phyloP scores from a whole-genome alignment of 2,329 filamentous ascomycete genomes.

The Mollisia scopiformis region DNA sequence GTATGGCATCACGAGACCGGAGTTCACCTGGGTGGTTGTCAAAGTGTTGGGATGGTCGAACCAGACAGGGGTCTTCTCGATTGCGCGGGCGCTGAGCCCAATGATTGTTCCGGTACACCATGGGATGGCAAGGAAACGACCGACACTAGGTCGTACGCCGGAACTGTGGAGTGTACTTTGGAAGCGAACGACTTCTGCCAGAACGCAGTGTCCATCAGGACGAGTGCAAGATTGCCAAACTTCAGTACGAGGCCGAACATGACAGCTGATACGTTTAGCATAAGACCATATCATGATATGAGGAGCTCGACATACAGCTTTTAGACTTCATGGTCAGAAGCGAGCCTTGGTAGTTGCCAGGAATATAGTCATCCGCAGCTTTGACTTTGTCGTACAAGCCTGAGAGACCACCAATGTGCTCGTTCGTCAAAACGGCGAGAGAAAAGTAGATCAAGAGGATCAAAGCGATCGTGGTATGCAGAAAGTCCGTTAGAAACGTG shows the following conservation, averaged over 20 bases:
- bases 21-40: conserved; percentile 25
- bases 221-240: conserved; percentile 42
- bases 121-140: conserved; percentile 51
- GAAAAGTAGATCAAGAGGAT: conserved; percentile 53
- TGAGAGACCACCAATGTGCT: conserved; percentile 44
- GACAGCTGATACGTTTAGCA: conserved; percentile 31
- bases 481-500: conserved; percentile 24
- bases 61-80: conserved; percentile 45
- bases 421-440: conserved; percentile 45
- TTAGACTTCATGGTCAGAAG: conserved; percentile 52
- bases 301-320: conserved; percentile 13
- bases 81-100: conserved; percentile 47
- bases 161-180: conserved; percentile 49
- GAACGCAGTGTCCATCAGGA: conserved; percentile 54
- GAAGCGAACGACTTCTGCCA: conserved; percentile 56
- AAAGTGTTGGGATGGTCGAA: conserved; percentile 40
- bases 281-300: too few relatives aligned
- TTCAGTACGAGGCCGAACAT: conserved; percentile 50
- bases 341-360: conserved; percentile 49
- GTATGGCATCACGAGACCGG: conserved; percentile 36
- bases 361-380: conserved; percentile 30
- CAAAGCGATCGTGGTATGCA: conserved; percentile 49
- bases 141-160: conserved; percentile 44
- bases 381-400: conserved; percentile 51
- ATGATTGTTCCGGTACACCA: conserved; percentile 50